Conservation (phyloP, 2,329 filamentous ascomycete genomes). For the Ilyonectria destructans region DNA sequence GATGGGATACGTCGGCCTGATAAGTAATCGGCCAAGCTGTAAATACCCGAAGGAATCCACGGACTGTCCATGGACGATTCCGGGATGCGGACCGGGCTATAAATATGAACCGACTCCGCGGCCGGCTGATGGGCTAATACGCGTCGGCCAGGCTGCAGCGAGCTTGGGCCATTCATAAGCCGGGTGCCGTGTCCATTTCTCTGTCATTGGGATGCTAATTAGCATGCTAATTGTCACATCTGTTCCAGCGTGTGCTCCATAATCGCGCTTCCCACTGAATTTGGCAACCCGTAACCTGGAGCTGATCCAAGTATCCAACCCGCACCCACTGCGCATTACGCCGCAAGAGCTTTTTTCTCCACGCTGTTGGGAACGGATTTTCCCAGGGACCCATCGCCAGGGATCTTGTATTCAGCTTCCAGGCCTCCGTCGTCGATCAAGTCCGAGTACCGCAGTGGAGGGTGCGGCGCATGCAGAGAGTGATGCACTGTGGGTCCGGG, state of each 20-base stretch:
- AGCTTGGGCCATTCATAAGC: not conserved
- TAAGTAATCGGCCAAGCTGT: not conserved
- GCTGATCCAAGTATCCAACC: not conserved
- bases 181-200: not conserved
- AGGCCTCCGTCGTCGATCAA: not conserved
- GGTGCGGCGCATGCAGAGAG: not conserved
- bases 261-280: not conserved
- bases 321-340: not conserved
- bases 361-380: not conserved
- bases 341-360: not conserved
- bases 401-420: not conserved
- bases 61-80: conserved; percentile 7
- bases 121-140: not conserved
- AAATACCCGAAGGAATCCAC: not conserved
- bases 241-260: not conserved
- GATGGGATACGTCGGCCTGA: not conserved
- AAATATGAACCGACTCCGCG: not conserved
- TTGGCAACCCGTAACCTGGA: not conserved
- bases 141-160: not conserved
- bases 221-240: not conserved
- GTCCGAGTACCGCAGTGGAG: not conserved
- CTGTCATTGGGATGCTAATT: not conserved
- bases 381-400: not conserved
- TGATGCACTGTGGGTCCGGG: not conserved
- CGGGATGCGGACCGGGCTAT: not conserved